Evolutionary conservation across 83 land plant genomes (phyloP).

Genomic region (Isoetes engelmannii): DNA sequence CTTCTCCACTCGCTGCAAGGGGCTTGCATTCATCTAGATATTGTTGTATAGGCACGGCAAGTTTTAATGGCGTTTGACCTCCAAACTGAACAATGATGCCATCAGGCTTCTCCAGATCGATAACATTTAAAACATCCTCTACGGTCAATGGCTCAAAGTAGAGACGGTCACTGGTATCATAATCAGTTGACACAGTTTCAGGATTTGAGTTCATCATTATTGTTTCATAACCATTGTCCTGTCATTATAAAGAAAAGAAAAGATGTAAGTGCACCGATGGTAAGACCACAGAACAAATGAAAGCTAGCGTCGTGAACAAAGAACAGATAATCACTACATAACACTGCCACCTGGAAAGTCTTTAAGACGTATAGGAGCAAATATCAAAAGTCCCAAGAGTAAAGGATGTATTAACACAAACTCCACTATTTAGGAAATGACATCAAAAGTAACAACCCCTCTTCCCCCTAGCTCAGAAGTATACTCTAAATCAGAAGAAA

Average conservation of each 20-base stretch:
- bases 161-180: constrained; percentile 96
- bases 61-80: constrained; percentile 94
- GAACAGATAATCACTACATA: too few species aligned
- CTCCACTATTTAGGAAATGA: too few species aligned
- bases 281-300: too few species aligned
- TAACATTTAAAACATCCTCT: constrained; percentile 90
- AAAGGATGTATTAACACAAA: too few species aligned
- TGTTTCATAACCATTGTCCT: constrained; percentile 88
- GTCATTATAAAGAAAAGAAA: not conserved
- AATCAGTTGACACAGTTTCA: constrained; percentile 99
- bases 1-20: constrained; percentile 56
- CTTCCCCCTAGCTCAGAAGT: too few species aligned
- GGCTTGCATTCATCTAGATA: constrained; percentile 72
- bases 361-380: too few species aligned
- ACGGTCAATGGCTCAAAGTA: constrained; percentile 96
- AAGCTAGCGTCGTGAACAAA: too few species aligned
- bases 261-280: not conserved
- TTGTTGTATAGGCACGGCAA: constrained; percentile 81
- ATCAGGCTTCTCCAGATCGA: constrained; percentile 85
- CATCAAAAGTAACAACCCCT: too few species aligned
- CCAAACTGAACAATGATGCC: constrained; percentile 99
- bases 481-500: too few species aligned
- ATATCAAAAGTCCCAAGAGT: too few species aligned
- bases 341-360: too few species aligned
- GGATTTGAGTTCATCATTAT: constrained; percentile 99